Conservation (phyloP, 2,329 filamentous ascomycete genomes). For the Colletotrichum tofieldiae region DNA sequence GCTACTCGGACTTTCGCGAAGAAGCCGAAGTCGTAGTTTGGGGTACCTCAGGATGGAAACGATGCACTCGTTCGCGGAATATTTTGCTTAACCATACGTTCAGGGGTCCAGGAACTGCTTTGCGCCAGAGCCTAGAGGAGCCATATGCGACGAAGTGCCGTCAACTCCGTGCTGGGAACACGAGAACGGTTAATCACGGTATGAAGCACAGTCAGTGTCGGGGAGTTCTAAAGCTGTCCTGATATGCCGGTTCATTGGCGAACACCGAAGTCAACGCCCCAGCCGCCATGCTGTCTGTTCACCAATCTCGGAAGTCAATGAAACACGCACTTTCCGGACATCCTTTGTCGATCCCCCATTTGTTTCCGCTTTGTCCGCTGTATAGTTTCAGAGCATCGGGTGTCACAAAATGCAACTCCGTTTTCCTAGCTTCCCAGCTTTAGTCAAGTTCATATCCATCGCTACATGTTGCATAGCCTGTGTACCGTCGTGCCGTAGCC, state of each 20-base stretch:
- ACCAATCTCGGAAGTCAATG: not conserved
- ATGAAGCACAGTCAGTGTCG: not conserved
- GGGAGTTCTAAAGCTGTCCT: not conserved
- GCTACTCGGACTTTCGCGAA: not conserved
- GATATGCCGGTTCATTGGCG: not conserved
- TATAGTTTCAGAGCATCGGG: slow-evolving; percentile 29
- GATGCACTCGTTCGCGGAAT: not conserved
- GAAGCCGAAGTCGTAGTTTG: not conserved
- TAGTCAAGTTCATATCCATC: not conserved
- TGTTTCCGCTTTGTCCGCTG: slow-evolving; percentile 9
- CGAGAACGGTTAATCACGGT: not conserved
- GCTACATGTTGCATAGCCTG: slow-evolving; percentile 4
- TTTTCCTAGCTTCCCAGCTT: not conserved
- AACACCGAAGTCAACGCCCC: not conserved
- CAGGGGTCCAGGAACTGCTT: not conserved
- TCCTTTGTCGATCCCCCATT: slow-evolving; percentile 12
- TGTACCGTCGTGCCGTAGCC: not conserved
- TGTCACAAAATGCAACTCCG: not conserved
- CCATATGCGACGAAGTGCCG: not conserved
- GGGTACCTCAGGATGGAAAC: too few relatives aligned
- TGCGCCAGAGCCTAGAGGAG: not conserved
- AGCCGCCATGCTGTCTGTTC: not conserved
- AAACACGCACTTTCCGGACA: slow-evolving; percentile 20
- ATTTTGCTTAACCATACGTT: not conserved
- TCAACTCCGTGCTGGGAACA: too few relatives aligned